Percentiles rank a stretch among this genome's conserved stretches.
Conservation (phyloP, 2,329 filamentous ascomycete genomes). For the Drechslera avenae region DNA sequence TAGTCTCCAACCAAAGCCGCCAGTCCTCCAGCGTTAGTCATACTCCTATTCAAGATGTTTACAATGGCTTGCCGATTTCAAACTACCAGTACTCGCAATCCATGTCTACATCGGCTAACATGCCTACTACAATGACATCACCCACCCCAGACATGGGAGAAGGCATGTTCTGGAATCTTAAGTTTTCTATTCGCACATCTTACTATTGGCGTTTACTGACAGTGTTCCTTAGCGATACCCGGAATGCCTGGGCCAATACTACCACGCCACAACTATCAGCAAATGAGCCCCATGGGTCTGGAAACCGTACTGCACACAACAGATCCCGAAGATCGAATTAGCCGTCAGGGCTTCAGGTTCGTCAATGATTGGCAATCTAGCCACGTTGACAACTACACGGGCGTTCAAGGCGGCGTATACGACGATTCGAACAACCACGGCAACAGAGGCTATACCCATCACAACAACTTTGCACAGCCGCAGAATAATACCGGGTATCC, state of each 20-base stretch:
- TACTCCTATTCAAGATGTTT: slow-evolving; percentile 17
- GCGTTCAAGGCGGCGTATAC: slow-evolving; percentile 10
- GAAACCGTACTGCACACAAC: slow-evolving; percentile 37
- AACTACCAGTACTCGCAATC: slow-evolving; percentile 26
- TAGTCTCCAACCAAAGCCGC: slow-evolving; percentile 22
- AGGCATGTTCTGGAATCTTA: slow-evolving; percentile 43
- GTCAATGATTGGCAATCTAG: slow-evolving; percentile 29
- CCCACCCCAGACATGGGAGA: slow-evolving; percentile 23
- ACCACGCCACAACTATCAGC: slow-evolving; percentile 31
- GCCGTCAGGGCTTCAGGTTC: slow-evolving; percentile 45
- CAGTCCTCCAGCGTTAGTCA: slow-evolving; percentile 21
- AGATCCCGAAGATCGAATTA: slow-evolving; percentile 40
- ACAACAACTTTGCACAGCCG: slow-evolving; percentile 2
- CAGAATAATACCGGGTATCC: slow-evolving; percentile 2
- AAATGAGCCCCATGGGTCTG: slow-evolving; percentile 43
- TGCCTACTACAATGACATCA: slow-evolving; percentile 18
- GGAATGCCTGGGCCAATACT: slow-evolving; percentile 48
- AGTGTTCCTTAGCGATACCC: slow-evolving; percentile 35
- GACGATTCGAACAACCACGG: neutral
- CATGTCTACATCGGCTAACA: slow-evolving; percentile 17
- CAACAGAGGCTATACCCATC: slow-evolving; percentile 8
- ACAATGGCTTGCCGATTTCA: slow-evolving; percentile 15
- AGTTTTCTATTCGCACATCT: neutral
- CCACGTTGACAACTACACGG: slow-evolving; percentile 20
- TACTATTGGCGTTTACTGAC: neutral